phyloP scores from a whole-genome alignment of 208 protist species.

The Acanthamoeba healyi region DNA sequence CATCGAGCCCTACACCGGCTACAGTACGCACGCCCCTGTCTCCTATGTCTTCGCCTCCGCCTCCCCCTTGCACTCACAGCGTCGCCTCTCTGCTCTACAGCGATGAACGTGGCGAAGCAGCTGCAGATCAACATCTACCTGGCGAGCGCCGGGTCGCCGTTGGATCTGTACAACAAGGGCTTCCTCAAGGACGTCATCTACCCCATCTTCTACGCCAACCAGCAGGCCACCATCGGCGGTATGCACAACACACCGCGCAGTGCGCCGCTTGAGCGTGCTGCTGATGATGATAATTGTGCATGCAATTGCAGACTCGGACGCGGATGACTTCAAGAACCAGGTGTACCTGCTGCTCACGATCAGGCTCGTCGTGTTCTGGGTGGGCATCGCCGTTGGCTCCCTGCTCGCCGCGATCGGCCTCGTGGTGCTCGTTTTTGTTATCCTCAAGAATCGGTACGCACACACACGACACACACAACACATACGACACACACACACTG shows the following conservation, averaged over 20 bases:
- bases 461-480: not conserved
- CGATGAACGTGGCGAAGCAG: slow-evolving; percentile 66
- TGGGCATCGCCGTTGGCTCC: slow-evolving; percentile 33
- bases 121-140: slow-evolving; percentile 69
- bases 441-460: slow-evolving; percentile 64
- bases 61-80: not conserved
- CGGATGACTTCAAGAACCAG: slow-evolving; percentile 24
- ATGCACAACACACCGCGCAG: not conserved
- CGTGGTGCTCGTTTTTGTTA: slow-evolving; percentile 45
- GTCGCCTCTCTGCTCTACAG: not conserved
- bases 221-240: slow-evolving; percentile 27
- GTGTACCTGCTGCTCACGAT: slow-evolving; percentile 63
- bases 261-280: too few relatives aligned
- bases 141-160: not conserved
- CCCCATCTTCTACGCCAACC: slow-evolving; percentile 61
- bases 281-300: not conserved
- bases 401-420: slow-evolving; percentile 47
- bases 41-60: too few relatives aligned
- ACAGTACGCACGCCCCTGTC: too few relatives aligned
- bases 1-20: slow-evolving; percentile 68
- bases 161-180: slow-evolving; percentile 44
- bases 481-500: not conserved
- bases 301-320: slow-evolving; percentile 29
- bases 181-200: slow-evolving; percentile 69
- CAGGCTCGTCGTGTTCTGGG: slow-evolving; percentile 17